Conservation (phyloP, 2,329 filamentous ascomycete genomes). For the Cladosporium sp. region DNA sequence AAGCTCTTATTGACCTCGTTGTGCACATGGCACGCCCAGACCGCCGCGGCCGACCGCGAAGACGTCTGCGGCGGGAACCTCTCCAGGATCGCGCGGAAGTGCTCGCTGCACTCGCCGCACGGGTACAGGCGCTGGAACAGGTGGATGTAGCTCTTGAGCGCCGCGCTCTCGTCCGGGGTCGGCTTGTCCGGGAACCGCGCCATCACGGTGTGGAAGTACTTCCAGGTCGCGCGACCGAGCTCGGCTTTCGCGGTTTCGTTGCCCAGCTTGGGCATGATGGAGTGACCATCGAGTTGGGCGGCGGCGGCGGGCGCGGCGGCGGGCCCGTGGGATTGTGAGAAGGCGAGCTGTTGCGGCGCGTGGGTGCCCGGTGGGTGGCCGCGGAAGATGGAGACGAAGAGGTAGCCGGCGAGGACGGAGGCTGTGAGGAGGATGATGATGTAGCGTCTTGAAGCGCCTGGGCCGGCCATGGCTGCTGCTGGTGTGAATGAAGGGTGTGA, state of each 20-base stretch:
- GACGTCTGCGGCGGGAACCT: constrained; percentile 60
- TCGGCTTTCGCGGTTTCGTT: constrained; percentile 74
- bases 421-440: constrained; percentile 46
- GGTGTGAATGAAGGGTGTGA: not conserved
- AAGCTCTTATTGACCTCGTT: constrained; percentile 60
- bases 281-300: constrained; percentile 52
- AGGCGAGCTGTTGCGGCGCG: constrained; percentile 14
- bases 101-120: constrained; percentile 60
- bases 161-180: constrained; percentile 53
- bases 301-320: constrained; percentile 16
- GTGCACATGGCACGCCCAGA: constrained; percentile 61
- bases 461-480: constrained; percentile 11
- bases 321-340: not conserved
- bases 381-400: constrained; percentile 56
- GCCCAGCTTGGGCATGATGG: constrained; percentile 73
- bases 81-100: constrained; percentile 55
- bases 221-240: constrained; percentile 59
- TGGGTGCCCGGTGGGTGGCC: constrained; percentile 26
- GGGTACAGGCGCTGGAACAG: constrained; percentile 61
- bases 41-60: constrained; percentile 55
- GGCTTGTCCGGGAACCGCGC: constrained; percentile 59
- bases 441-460: constrained; percentile 30
- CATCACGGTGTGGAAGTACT: constrained; percentile 61
- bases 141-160: constrained; percentile 55
- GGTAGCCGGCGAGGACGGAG: constrained; percentile 50